Evolutionary conservation across 2,329 filamentous ascomycete species (phyloP).

Genomic region (Alternaria triticimaculans): DNA sequence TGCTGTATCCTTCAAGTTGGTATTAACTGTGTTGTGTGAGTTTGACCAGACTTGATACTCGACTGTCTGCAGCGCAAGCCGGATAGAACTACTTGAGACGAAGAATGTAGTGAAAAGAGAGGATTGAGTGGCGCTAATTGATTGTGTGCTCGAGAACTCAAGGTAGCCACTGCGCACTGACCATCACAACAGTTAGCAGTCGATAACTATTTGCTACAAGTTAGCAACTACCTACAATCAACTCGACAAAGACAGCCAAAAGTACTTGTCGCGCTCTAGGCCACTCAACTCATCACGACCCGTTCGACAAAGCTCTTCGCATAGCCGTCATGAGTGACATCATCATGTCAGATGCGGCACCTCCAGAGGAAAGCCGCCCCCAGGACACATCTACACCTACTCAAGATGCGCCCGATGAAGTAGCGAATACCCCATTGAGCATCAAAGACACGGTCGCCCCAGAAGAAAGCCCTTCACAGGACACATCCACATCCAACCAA

Average conservation of each 20-base stretch:
- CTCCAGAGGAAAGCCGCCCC: neutral
- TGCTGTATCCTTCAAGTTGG: neutral
- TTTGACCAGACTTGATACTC: neutral
- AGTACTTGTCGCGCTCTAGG: neutral
- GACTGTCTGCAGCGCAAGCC: neutral
- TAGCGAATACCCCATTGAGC: neutral
- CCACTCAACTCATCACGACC: rapidly evolving
- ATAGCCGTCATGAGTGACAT: neutral
- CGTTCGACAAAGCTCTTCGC: no score
- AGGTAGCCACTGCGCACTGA: neutral
- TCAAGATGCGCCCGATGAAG: neutral
- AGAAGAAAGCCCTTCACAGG: neutral
- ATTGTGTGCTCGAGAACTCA: neutral
- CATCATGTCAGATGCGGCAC: neutral
- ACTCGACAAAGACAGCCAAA: neutral
- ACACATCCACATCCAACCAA: neutral
- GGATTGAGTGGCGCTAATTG: neutral
- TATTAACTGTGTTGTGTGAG: rapidly evolving
- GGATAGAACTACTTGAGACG: no score
- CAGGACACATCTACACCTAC: neutral
- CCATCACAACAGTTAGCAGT: neutral
- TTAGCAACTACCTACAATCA: neutral
- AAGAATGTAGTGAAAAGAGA: neutral
- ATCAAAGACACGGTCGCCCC: neutral
- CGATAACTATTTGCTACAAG: neutral